phyloP scores from a whole-genome alignment of 148 eudicot species.

The Beta vulgaris region DNA sequence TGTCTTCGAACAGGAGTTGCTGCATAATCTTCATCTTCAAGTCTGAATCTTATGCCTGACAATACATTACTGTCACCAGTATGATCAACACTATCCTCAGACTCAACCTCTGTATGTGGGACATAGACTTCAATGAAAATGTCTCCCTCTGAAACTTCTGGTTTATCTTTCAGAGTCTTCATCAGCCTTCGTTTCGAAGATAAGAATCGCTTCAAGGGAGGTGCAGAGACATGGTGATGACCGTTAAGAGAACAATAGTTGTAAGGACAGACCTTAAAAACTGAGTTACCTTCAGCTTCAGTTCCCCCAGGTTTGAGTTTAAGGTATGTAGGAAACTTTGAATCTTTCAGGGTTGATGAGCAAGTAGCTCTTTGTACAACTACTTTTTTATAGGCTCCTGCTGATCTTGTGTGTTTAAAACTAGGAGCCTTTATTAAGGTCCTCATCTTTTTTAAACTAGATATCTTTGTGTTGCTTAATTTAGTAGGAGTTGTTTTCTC shows the following conservation, averaged over 20 bases:
- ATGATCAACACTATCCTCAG: conserved; percentile 19
- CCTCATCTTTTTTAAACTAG: conserved; percentile 50
- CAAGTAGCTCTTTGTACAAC: conserved; percentile 41
- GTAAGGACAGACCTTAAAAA: conserved; percentile 73
- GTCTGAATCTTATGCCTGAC: conserved; percentile 21
- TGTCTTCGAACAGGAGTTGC: conserved; percentile 21
- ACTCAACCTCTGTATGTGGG: conserved; percentile 15
- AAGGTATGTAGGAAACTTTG: conserved; percentile 68
- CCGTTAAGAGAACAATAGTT: conserved; percentile 89
- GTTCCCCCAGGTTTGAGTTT: conserved; percentile 56
- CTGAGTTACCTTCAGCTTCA: conserved; percentile 70
- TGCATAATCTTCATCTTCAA: conserved; percentile 10
- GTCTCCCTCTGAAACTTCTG: conserved; percentile 34
- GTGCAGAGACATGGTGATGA: conserved; percentile 52
- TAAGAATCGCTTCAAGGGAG: conserved; percentile 71
- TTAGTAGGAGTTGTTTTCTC: conserved; percentile 32
- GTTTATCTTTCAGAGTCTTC: conserved; percentile 51
- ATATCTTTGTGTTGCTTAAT: conserved; percentile 30
- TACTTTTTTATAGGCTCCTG: conserved; percentile 1
- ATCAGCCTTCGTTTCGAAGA: conserved; percentile 49
- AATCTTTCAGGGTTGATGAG: conserved; percentile 71
- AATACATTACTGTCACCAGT: conserved; percentile 11
- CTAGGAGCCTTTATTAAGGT: conserved; percentile 57
- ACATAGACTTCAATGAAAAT: conserved; percentile 53
- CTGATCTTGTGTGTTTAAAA: conserved; percentile 55